Conservation (phyloP, 139 green algal genomes). For the Mesostigma viride region DNA sequence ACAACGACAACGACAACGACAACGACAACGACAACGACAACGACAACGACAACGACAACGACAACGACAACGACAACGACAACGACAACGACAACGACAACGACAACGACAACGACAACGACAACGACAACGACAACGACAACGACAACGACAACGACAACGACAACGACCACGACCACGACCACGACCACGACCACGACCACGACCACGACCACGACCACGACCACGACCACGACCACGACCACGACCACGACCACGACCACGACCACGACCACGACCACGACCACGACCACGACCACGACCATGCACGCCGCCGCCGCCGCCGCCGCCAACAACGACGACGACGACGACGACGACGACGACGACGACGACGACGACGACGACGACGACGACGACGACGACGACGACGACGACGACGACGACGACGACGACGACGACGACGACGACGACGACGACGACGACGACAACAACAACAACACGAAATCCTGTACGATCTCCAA, state of each 20-base stretch:
- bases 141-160: not conserved
- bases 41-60: not conserved
- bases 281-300: slow-evolving; percentile 1
- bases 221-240: not conserved
- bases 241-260: not conserved
- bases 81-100: not conserved
- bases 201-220: not conserved
- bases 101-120: not conserved
- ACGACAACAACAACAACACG: not conserved
- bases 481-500: no score
- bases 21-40: not conserved
- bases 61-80: not conserved
- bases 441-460: not conserved
- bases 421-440: not conserved
- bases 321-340: not conserved
- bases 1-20: not conserved
- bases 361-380: not conserved
- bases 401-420: not conserved
- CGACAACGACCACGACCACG: not conserved
- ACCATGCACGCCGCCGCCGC: not conserved
- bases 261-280: not conserved
- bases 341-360: not conserved
- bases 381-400: not conserved
- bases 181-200: not conserved
- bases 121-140: not conserved